A percentile compares a stretch with the other conserved stretches of the same genome.
phyloP scores from a whole-genome alignment of 1,284 basidiomycete genomes.

The Rhizopogon parksii region DNA sequence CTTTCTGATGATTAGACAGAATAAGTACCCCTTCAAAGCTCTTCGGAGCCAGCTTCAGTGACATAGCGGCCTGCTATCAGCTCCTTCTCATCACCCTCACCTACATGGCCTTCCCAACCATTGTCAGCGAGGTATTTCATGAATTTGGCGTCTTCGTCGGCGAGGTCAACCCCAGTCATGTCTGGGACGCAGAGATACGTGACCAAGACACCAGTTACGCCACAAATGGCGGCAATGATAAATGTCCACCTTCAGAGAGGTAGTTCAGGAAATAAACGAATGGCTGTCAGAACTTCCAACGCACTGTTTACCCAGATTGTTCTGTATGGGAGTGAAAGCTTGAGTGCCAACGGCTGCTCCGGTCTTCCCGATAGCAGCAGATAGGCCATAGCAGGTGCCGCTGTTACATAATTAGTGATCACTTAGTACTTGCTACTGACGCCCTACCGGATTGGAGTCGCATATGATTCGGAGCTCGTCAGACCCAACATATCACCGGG shows the following conservation, averaged over 20 bases:
- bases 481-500: constrained; percentile 71
- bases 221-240: constrained; percentile 66
- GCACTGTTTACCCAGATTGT: constrained; percentile 56
- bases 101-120: constrained; percentile 62
- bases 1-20: too few species aligned
- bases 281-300: constrained; percentile 9
- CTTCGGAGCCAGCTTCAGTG: constrained; percentile 12
- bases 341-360: constrained; percentile 76
- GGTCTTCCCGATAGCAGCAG: constrained; percentile 67
- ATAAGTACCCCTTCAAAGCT: constrained; percentile 1
- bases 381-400: constrained; percentile 66
- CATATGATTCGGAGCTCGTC: constrained; percentile 62
- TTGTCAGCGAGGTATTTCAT: constrained; percentile 53
- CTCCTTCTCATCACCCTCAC: constrained; percentile 44
- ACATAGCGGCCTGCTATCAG: constrained; percentile 19
- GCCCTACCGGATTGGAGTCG: constrained; percentile 55
- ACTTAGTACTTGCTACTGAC: neutral
- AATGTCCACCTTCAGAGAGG: constrained; percentile 53
- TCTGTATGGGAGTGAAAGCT: constrained; percentile 71
- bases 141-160: constrained; percentile 60
- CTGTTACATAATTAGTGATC: constrained; percentile 21
- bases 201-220: constrained; percentile 53
- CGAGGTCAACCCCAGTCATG: constrained; percentile 63
- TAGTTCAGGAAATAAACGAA: constrained; percentile 11
- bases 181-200: constrained; percentile 68